Evolutionary conservation across 257 asterid species (phyloP), one percentile per base, ranked within the genome.

Genomic region (Jasminum sambac): DNA sequence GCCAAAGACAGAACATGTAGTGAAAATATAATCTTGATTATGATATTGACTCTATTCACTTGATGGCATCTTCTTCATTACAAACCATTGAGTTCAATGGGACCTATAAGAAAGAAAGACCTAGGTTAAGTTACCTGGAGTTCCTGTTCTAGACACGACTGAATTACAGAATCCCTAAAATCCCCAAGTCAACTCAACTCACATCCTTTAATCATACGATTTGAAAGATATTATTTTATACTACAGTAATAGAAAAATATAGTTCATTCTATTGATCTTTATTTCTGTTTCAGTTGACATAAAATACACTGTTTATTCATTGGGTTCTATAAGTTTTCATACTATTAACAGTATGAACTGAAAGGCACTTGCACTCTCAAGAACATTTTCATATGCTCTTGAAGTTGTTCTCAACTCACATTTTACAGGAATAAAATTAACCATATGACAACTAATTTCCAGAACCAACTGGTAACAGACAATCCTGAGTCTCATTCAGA

Each of bases 401-500:
- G 37, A 42, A 55, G 16, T 55, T 14, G 25, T 69, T 24, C 11
- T 43, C 16, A 23, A 23, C 64, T 75, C 46, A n/a, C 12, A 40
- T 17, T 55, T 52, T 41, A 41, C 64, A 30, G 12, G 69, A 40
- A 64, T 48, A 77, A 67, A 67, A 44, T 17, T 46, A 48, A 55
- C 19, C 7, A 55, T 2, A 71, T 50, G 23, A 39, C 65, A 57
- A 63, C 7, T 37, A 64, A 30, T 52, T 39, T 52, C 62, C 38
- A 8, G 42, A 16, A 64, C 39, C 59, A 50, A 24, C 46, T 40
- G 41, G 17, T 59, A 46, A 36, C 25, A 57, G 21, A 59, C 64
- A 10, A 55, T 23, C 72, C 38, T 65, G 41, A 37, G 30, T 25
- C 65, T 48, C 48, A 57, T 38, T 57, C 19, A 63, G 73, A 52